Evolutionary conservation across 169 alveolate species (phyloP), one percentile per base, ranked within the genome.

Genomic region (Nephromyces sp.): DNA sequence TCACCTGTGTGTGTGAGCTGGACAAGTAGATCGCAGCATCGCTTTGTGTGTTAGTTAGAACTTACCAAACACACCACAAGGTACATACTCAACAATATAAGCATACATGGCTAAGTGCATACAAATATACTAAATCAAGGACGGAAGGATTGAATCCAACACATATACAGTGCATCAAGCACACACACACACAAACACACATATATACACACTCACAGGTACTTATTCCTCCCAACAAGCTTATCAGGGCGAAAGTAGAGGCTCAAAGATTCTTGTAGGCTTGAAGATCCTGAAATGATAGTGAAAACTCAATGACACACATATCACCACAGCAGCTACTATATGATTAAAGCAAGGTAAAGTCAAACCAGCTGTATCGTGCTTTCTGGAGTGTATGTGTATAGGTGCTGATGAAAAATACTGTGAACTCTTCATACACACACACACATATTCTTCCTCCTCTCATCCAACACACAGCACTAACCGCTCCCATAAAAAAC

Each of bases 221-320:
- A 83, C 43, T 78, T 68, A 52, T 83, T 83, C 35, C 68, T 78
- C 0, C 88, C 88, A 8, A 22, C 61, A 1, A 83, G 72, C 28
- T 77, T 57, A 51, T 83, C 88, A 22, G 62, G 73, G 15, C 74
- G 77, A 0, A 82, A 57, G 43, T 79, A 83, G 22, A 77, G 5
- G 52, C 62, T 25, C 21, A 83, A 65, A 21, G 88, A 85, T 27
- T 78, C 79, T 64, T 83, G 86, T 29, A 83, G 70, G 22, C 73
- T 70, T 27, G 72, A 75, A 1, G 57, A 79, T n/a, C 73, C 75
- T 2, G 21, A 32, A 5, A 28, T n/a, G 66, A 8, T 28, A 24
- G 1, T 21, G 28, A 25, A 15, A 8, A 5, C 29, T 33, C 4
- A 25, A 30, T 51, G n/a, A 25, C 32, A n/a, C n/a, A n/a, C n/a